Evolutionary conservation across 2,329 filamentous ascomycete genomes (phyloP).

Genomic region (Cytospora piceae): DNA sequence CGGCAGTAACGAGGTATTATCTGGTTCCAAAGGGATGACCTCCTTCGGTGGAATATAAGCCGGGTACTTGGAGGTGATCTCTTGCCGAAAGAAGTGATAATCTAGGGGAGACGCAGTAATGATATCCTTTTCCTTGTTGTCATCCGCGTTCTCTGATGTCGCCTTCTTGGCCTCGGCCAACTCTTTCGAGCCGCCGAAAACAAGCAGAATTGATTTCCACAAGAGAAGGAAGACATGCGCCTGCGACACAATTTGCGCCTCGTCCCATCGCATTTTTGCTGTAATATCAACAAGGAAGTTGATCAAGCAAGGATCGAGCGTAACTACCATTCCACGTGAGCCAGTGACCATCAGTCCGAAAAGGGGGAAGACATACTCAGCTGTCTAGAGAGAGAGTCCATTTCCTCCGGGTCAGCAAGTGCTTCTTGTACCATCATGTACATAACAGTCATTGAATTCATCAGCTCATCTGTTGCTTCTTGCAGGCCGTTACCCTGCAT

Average conservation of each 20-base stretch:
- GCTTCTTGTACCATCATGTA: constrained; percentile 63
- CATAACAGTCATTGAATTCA: constrained; percentile 66
- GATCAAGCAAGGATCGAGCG: constrained; percentile 68
- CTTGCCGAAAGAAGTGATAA: constrained; percentile 94
- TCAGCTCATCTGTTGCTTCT: constrained; percentile 61
- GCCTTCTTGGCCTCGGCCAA: constrained; percentile 74
- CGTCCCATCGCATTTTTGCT: constrained; percentile 74
- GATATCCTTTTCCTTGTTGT: constrained; percentile 70
- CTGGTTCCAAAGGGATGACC: constrained; percentile 81
- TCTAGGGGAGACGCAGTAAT: constrained; percentile 94
- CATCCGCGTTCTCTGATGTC: constrained; percentile 63
- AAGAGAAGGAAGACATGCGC: constrained; percentile 76
- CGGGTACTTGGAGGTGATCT: constrained; percentile 97
- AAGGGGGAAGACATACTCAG: constrained; percentile 49
- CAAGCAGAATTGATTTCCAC: constrained; percentile 88
- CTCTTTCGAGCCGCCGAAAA: constrained; percentile 79
- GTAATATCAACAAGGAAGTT: constrained; percentile 72
- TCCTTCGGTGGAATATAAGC: constrained; percentile 90
- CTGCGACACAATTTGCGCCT: constrained; percentile 62
- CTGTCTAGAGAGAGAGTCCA: constrained; percentile 51
- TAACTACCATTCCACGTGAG: constrained; percentile 45
- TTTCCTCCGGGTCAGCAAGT: constrained; percentile 54
- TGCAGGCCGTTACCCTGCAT: constrained; percentile 46
- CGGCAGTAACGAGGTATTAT: constrained; percentile 88
- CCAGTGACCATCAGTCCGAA: constrained; percentile 24